Conservation (phyloP, 2,329 filamentous ascomycete species). For the Ophiocordyceps camponoti-floridani region DNA sequence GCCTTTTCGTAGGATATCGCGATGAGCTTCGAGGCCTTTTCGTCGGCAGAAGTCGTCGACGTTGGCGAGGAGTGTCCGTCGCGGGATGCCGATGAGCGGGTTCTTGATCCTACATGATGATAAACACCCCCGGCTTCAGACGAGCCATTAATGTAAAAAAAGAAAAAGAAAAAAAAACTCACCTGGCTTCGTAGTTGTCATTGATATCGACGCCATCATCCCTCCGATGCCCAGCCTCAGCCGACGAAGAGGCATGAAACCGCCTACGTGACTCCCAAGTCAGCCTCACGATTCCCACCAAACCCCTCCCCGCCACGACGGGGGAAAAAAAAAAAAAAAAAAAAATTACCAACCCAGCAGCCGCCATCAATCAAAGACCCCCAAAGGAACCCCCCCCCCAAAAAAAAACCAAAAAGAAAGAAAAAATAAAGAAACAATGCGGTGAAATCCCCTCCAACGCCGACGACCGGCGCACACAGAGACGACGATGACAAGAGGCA, state of each 20-base stretch:
- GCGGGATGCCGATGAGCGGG: slow-evolving; percentile 32
- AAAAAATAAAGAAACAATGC: neutral
- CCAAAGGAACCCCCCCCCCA: neutral
- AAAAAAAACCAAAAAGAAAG: neutral
- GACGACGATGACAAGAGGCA: no score
- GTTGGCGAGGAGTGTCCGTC: slow-evolving; percentile 29
- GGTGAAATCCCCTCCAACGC: no score
- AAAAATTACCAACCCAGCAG: neutral
- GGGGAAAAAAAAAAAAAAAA: neutral
- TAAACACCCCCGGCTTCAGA: no score
- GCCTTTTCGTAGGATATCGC: slow-evolving; percentile 44
- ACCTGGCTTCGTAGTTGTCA: slow-evolving; percentile 27
- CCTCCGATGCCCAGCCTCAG: slow-evolving; percentile 18
- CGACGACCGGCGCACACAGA: no score
- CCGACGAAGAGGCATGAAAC: slow-evolving; percentile 11
- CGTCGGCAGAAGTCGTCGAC: slow-evolving; percentile 44
- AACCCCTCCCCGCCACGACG: neutral
- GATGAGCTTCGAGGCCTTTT: slow-evolving; percentile 39
- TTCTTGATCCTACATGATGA: slow-evolving; percentile 21
- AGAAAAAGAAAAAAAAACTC: slow-evolving; percentile 4
- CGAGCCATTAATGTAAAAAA: no score
- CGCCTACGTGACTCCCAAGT: slow-evolving; percentile 5
- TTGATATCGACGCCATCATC: slow-evolving; percentile 20
- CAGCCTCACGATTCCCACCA: neutral
- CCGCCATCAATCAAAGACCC: neutral